Base-by-base conservation (phyloP, 768 basidiomycete species). In the Cyclocybe aegerita region DNA sequence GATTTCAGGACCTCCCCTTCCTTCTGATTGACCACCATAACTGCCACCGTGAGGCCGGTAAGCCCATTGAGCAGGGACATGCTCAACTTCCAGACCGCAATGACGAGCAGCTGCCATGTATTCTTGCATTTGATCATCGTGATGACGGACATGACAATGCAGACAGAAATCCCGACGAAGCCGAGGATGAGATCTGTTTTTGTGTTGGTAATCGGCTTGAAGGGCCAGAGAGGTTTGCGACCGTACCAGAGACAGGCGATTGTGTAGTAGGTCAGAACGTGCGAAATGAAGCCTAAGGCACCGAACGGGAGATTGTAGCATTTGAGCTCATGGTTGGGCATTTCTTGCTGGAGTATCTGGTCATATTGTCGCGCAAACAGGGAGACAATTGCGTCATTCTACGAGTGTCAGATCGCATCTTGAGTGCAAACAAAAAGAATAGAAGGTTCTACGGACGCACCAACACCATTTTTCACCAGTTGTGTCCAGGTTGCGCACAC, bases 221-320 rank as follows among this genome's bases (percentile, higher is more conserved):
- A 62, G 3, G 63, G 61, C 60, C 57, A 60, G 9, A 64, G 58
- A 10, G 61, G 63, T 31, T 59, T 62, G 14, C 60, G 60, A 3
- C 61, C 63, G 44, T 55, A 58, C 53, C 57, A 62, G 7, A 64
- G 56, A 36, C 59, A 62, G 10, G 49, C 46, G 33, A 62, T 53
- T n/a, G 63, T 64, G 49, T 62, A 59, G 48, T 62, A 64, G 4
- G 61, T 64, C 35, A 62, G 59, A 30, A 64, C 52, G 45, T 64
- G 63, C 11, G 60, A 64, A 30, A 57, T 56, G 43, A 64, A 64
- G 10, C 61, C 63, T 2, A 64, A 56, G 31, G 52, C 59, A n/a
- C 63, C 63, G 30, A 55, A 64, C 2, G 63, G 63, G 15, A 64
- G 59, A 15, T 55, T 59, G 53, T 64, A 64, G 47, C 63, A 64